Evolutionary conservation across 768 basidiomycete genomes (phyloP).

Genomic region (Amanita molliuscula): DNA sequence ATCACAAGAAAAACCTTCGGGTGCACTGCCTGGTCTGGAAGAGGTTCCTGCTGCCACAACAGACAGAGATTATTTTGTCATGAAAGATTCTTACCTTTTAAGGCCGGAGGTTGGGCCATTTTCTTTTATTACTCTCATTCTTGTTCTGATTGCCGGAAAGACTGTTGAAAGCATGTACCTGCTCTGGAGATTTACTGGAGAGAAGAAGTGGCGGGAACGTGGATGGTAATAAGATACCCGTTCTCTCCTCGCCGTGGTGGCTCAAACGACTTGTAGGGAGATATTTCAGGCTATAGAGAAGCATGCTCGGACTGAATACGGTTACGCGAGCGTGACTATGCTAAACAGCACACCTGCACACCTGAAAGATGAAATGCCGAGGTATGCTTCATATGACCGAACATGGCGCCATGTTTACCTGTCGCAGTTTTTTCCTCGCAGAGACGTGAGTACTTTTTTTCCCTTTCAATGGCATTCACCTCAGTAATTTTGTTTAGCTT

Average conservation of each 20-base stretch:
- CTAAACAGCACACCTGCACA: slow-evolving; percentile 23
- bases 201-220: slow-evolving; percentile 40
- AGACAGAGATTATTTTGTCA: slow-evolving; percentile 28
- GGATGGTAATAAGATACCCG: slow-evolving; percentile 28
- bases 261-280: slow-evolving; percentile 13
- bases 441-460: slow-evolving; percentile 23
- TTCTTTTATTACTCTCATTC: background rate
- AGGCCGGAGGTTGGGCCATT: slow-evolving; percentile 36
- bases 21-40: slow-evolving; percentile 14
- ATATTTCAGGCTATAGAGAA: slow-evolving; percentile 39
- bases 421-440: slow-evolving; percentile 31
- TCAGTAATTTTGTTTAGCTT: slow-evolving; percentile 23
- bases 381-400: slow-evolving; percentile 20
- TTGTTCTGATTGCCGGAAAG: slow-evolving; percentile 17
- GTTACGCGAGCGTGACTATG: slow-evolving; percentile 32
- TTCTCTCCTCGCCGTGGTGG: background rate
- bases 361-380: slow-evolving; percentile 41
- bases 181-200: slow-evolving; percentile 41
- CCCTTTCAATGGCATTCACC: background rate
- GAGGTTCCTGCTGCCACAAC: slow-evolving; percentile 11
- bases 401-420: background rate
- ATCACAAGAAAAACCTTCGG: slow-evolving; percentile 19
- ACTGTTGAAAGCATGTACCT: slow-evolving; percentile 44
- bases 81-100: slow-evolving; percentile 26
- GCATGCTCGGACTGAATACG: slow-evolving; percentile 30